A percentile compares a stretch with the other conserved stretches of the same genome.
Conservation (phyloP, 176 grass and related monocot genomes). For the Elaeis guineensis region DNA sequence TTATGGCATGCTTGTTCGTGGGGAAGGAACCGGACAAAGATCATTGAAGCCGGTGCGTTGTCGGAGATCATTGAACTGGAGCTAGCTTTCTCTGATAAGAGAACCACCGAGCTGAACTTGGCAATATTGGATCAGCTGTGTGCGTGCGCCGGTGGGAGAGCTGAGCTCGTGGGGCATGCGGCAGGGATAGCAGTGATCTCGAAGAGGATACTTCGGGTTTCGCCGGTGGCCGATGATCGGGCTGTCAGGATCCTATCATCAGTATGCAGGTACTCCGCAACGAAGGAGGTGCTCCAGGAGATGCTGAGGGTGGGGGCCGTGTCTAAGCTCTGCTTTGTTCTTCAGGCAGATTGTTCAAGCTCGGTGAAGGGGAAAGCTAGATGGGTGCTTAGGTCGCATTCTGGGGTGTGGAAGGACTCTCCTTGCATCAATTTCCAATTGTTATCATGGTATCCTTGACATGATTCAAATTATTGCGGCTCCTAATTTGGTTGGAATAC, state of each 20-base stretch:
- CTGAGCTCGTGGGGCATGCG: conserved; percentile 34
- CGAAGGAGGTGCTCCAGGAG: conserved; percentile 29
- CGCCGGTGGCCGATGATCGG: conserved; percentile 23
- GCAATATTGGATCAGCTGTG: conserved; percentile 40
- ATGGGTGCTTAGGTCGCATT: conserved; percentile 41
- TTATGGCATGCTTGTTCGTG: conserved; percentile 15
- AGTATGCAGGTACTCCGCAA: conserved; percentile 17
- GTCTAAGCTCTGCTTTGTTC: conserved; percentile 50
- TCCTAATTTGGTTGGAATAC: no score
- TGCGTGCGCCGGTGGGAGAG: conserved; percentile 40
- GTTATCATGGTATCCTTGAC: no score
- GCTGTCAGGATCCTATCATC: conserved; percentile 35
- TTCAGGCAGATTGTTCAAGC: conserved; percentile 44
- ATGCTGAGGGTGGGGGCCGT: conserved; percentile 49
- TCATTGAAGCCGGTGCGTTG: conserved; percentile 27
- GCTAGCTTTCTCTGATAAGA: conserved; percentile 19
- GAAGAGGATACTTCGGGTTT: conserved; percentile 40
- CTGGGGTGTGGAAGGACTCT: conserved; percentile 38
- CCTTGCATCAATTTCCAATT: conserved; percentile 31
- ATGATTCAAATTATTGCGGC: no score
- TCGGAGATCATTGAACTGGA: conserved; percentile 35
- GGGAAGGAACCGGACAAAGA: conserved; percentile 21
- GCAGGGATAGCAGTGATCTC: conserved; percentile 40
- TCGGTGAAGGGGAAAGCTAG: conserved; percentile 29
- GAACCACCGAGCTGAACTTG: conserved; percentile 33